A percentile compares a stretch with the other conserved stretches of the same genome.
phyloP scores from a whole-genome alignment of 768 basidiomycete species.

The Mycena chlorophos region DNA sequence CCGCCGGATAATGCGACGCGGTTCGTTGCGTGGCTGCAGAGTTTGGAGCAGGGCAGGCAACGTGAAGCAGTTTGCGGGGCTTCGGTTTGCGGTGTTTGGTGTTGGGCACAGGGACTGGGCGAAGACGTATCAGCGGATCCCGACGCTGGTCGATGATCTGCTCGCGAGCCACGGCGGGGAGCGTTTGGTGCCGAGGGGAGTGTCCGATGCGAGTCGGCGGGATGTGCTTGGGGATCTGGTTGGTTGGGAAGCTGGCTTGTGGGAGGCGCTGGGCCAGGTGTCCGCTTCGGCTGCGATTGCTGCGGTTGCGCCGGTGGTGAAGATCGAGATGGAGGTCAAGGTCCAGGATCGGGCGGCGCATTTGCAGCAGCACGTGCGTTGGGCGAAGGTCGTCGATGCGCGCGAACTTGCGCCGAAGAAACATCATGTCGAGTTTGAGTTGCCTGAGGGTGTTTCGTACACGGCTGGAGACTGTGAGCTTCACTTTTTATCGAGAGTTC shows the following conservation, averaged over 20 bases:
- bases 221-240: constrained; percentile 47
- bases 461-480: constrained; percentile 27
- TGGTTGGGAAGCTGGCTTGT: constrained; percentile 43
- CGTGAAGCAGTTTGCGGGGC: constrained; percentile 30
- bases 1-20: constrained; percentile 50
- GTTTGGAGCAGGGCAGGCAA: constrained; percentile 25
- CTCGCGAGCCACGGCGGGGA: constrained; percentile 36
- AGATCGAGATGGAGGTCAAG: background rate
- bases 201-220: constrained; percentile 40
- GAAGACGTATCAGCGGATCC: constrained; percentile 46
- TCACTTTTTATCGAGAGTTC: background rate
- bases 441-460: constrained; percentile 29
- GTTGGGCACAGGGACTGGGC: constrained; percentile 52
- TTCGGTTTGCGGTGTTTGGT: constrained; percentile 47
- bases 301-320: background rate
- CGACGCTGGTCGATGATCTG: constrained; percentile 37
- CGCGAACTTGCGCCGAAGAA: background rate
- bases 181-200: constrained; percentile 37
- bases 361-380: background rate
- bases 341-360: background rate
- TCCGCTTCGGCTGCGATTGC: constrained; percentile 21
- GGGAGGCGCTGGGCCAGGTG: constrained; percentile 34
- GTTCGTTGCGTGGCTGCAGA: constrained; percentile 44
- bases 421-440: constrained; percentile 30
- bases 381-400: background rate